Evolutionary conservation across 2,329 filamentous ascomycete species (phyloP).

Genomic region (Podosphaera aphanis): DNA sequence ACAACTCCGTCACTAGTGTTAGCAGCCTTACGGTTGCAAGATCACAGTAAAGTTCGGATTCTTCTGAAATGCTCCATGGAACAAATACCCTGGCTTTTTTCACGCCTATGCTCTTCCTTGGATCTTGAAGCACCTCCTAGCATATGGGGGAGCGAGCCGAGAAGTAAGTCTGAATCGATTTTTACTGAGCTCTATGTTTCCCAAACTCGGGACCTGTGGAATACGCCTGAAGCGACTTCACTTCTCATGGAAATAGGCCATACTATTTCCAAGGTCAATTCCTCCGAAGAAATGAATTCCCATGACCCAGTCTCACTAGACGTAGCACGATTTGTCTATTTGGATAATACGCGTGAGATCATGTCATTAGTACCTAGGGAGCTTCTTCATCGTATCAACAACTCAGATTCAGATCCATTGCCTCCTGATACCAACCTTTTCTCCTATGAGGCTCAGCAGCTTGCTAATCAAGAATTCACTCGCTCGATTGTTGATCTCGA

Average conservation of each 20-base stretch:
- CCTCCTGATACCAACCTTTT: conserved; percentile 15
- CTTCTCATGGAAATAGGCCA: conserved; percentile 41
- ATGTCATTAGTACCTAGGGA: conserved; percentile 14
- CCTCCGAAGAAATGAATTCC: conserved; percentile 1
- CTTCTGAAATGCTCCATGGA: conserved; percentile 45
- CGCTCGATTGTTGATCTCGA: not conserved
- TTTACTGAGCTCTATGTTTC: conserved; percentile 40
- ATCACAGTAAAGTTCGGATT: conserved; percentile 38
- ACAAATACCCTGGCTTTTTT: conserved; percentile 64
- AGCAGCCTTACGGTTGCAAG: conserved; percentile 48
- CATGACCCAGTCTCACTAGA: conserved; percentile 12
- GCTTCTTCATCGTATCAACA: conserved; percentile 14
- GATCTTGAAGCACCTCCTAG: conserved; percentile 55
- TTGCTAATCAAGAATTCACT: conserved; percentile 2
- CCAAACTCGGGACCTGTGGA: conserved; percentile 49
- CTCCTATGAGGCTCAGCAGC: conserved; percentile 11
- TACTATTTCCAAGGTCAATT: conserved; percentile 11
- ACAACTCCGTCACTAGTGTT: conserved; percentile 55
- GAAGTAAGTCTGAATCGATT: conserved; percentile 26
- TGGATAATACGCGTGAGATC: conserved; percentile 15
- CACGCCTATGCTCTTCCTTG: conserved; percentile 55
- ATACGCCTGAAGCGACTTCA: conserved; percentile 38
- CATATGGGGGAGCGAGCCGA: conserved; percentile 59
- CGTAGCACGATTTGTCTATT: conserved; percentile 15
- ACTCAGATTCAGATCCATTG: conserved; percentile 16